Evolutionary conservation across 1,284 basidiomycete genomes (phyloP).

Genomic region (Sporisorium scitamineum): DNA sequence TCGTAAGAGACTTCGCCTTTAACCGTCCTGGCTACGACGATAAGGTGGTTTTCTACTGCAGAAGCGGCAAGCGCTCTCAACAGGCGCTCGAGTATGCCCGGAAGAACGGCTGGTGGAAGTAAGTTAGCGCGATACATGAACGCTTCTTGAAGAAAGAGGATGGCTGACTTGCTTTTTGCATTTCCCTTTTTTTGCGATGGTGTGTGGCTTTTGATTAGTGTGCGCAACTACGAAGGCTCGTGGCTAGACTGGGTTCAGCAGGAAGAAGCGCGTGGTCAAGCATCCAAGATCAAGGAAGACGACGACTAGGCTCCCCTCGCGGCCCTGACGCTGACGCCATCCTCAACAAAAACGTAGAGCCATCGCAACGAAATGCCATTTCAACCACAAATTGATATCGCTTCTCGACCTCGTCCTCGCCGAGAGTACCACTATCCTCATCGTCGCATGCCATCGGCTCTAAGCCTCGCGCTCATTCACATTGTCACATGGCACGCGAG

Average conservation of each 20-base stretch:
- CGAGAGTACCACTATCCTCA: too few species aligned
- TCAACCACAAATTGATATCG: not conserved
- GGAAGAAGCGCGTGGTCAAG: constrained; percentile 62
- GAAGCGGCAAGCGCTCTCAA: constrained; percentile 86
- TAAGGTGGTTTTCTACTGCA: constrained; percentile 92
- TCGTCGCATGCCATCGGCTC: too few species aligned
- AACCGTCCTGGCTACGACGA: constrained; percentile 81
- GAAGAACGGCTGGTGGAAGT: constrained; percentile 87
- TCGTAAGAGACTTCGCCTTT: constrained; percentile 78
- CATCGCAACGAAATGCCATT: not conserved
- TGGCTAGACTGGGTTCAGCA: constrained; percentile 90
- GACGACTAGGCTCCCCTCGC: constrained; percentile 45
- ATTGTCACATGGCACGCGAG: too few species aligned
- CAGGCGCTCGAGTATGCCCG: constrained; percentile 86
- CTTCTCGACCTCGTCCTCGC: too few species aligned
- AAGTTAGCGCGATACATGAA: too few species aligned
- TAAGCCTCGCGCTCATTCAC: too few species aligned
- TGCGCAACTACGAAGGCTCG: constrained; percentile 88
- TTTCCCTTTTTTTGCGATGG: too few species aligned
- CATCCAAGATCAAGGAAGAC: constrained; percentile 63
- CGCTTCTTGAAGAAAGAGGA: not conserved
- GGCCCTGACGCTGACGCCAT: too few species aligned
- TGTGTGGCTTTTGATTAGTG: constrained; percentile 71
- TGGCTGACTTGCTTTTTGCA: not conserved
- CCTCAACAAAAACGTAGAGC: not conserved